Percentiles rank a stretch among this genome's conserved stretches.
phyloP scores from a whole-genome alignment of 2,329 filamentous ascomycete species.

The Fusarium abutilonis region DNA sequence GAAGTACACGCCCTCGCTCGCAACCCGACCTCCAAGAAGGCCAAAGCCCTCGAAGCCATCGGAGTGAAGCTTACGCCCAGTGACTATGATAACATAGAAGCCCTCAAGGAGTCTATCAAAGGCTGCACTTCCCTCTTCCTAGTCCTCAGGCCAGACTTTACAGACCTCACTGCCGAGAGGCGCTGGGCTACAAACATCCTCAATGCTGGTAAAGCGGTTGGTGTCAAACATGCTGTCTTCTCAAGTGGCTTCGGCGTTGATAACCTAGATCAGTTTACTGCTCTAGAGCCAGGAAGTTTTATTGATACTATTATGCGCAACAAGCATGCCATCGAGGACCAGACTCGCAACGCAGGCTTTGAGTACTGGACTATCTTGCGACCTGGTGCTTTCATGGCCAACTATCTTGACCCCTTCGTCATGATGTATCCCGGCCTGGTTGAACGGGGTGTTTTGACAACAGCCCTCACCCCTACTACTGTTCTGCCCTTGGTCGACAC shows the following conservation, averaged over 20 bases:
- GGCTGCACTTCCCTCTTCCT: constrained; percentile 50
- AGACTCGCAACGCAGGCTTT: constrained; percentile 51
- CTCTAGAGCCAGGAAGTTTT: constrained; percentile 44
- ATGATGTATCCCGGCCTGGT: constrained; percentile 53
- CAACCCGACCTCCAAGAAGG: constrained; percentile 43
- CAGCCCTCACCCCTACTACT: constrained; percentile 50
- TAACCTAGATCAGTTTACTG: constrained; percentile 43
- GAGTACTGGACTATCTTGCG: constrained; percentile 60
- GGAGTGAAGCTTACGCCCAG: constrained; percentile 50
- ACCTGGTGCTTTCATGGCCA: constrained; percentile 62
- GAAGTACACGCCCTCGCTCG: constrained; percentile 51
- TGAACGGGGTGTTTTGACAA: constrained; percentile 51
- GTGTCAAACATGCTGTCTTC: constrained; percentile 52
- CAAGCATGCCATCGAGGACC: constrained; percentile 57
- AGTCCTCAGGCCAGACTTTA: constrained; percentile 48
- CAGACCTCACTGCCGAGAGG: constrained; percentile 45
- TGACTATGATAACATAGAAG: constrained; percentile 48
- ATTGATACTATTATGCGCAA: constrained; percentile 47
- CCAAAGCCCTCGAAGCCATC: constrained; percentile 43
- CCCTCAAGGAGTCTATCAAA: constrained; percentile 45
- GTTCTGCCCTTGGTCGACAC: constrained; percentile 57
- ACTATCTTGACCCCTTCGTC: constrained; percentile 57
- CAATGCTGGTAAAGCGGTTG: constrained; percentile 51
- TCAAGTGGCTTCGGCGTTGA: constrained; percentile 49
- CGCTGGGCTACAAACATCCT: constrained; percentile 48